Base-by-base conservation (phyloP, 2,329 filamentous ascomycete species). In the Xylariaceae sp. region DNA sequence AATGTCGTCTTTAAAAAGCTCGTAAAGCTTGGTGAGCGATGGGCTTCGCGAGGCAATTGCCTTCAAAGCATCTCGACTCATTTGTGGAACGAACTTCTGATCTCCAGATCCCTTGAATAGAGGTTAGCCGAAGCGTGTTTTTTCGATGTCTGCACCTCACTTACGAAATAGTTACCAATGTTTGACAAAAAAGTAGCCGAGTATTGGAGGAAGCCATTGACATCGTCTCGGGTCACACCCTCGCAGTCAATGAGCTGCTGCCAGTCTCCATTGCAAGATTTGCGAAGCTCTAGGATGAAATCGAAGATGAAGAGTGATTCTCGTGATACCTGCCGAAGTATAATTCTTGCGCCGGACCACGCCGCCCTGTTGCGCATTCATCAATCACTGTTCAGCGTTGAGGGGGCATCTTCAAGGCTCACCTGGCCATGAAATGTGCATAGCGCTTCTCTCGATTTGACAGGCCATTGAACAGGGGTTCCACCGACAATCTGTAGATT, bases 401-500 rank as follows among this genome's bases (percentile, higher is more conserved):
- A 31, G 28, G 39, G 28, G 39, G 22, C 7, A 28, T 28, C 22
- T 28, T 28, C 31, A 33, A 31, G 1, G 31, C 39, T 6, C 57
- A 67, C 67, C 66, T 60, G 38, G 63, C 62, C 64, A 86, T 78
- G 60, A 80, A 79, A 68, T 88, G 84, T 16, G 83, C 82, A 71
- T 88, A 88, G 67, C 80, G 77, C 68, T 86, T 84, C 67, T 87
- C 75, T 52, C 78, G 67, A 36, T 73, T 65, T 17, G 67, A 74
- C 44, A 84, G 69, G 22, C 73, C 76, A 41, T 86, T 79, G 63
- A 88, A 89, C 45, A 60, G 58, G 12, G 43, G 34, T 22, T 47
- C 53, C 34, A 65, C 54, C 17, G 53, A 53, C 13, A 63, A 39
- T 43, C 60, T 19, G 31, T 60, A 58, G 16, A 59, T 33, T 36